Evolutionary conservation across 768 basidiomycete genomes (phyloP).

Genomic region (Collybiopsis confluens): DNA sequence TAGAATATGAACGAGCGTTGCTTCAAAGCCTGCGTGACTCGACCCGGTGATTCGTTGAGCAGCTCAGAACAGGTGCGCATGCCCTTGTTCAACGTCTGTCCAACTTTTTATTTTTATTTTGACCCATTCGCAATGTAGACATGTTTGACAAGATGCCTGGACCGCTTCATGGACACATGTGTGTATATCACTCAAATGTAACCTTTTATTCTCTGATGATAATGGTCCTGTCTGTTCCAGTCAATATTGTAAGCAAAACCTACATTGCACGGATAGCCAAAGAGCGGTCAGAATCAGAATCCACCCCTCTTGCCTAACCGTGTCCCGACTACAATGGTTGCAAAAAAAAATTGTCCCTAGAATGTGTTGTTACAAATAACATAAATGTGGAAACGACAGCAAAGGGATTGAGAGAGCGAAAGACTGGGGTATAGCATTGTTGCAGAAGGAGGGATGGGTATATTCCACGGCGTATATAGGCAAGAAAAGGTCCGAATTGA

Average conservation of each 20-base stretch:
- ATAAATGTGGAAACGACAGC: no score
- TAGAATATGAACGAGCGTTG: conserved; percentile 82
- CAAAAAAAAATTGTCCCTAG: no score
- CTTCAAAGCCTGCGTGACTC: conserved; percentile 71
- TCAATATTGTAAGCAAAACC: conserved; percentile 72
- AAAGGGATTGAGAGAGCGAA: no score
- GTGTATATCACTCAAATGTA: conserved; percentile 25
- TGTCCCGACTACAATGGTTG: neutral
- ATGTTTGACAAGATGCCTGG: conserved; percentile 71
- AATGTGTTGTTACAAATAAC: no score
- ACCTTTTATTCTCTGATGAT: neutral
- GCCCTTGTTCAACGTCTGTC: neutral
- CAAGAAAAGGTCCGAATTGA: no score
- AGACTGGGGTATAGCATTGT: no score
- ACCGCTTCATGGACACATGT: conserved; percentile 86
- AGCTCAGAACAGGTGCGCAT: conserved; percentile 64
- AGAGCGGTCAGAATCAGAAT: conserved; percentile 32
- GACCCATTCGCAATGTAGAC: no score
- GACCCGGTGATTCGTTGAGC: conserved; percentile 66
- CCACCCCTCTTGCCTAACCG: neutral
- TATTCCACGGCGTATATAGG: no score
- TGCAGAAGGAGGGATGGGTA: no score
- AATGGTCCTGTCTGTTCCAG: conserved; percentile 29
- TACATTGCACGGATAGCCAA: conserved; percentile 57
- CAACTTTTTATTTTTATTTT: no score